Evolutionary conservation across 2,329 filamentous ascomycete species (phyloP).

Genomic region (Grosmannia huntii): DNA sequence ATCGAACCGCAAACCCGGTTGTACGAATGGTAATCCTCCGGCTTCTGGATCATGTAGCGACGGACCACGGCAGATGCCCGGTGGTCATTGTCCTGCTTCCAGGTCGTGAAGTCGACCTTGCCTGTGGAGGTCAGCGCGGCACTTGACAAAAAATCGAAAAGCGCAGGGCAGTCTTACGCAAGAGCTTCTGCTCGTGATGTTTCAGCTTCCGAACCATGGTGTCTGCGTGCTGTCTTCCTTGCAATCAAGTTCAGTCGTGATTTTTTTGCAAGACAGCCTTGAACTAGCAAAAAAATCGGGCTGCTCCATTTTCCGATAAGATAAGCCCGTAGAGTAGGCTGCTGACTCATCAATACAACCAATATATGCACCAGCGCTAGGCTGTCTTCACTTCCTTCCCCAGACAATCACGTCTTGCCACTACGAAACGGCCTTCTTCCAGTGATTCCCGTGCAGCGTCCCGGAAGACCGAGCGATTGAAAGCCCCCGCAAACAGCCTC

Average conservation of each 20-base stretch:
- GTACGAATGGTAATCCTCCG: conserved; percentile 65
- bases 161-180: conserved; percentile 23
- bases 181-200: conserved; percentile 90
- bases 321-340: background rate
- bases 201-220: conserved; percentile 92
- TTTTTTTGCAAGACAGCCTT: background rate
- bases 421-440: background rate
- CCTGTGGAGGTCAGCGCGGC: conserved; percentile 3
- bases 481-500: background rate
- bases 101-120: conserved; percentile 82
- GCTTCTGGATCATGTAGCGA: conserved; percentile 84
- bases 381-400: background rate
- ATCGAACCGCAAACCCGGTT: conserved; percentile 67
- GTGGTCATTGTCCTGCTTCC: conserved; percentile 79
- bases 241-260: too few species aligned
- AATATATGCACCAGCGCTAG: background rate
- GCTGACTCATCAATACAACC: background rate
- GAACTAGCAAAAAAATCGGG: background rate
- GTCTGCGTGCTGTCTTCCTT: conserved; percentile 5
- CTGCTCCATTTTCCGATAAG: background rate
- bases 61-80: conserved; percentile 66
- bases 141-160: background rate
- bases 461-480: background rate
- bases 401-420: background rate
- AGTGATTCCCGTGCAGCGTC: background rate